Conservation (phyloP, 768 basidiomycete genomes). For the Strobilomyces confusus region DNA sequence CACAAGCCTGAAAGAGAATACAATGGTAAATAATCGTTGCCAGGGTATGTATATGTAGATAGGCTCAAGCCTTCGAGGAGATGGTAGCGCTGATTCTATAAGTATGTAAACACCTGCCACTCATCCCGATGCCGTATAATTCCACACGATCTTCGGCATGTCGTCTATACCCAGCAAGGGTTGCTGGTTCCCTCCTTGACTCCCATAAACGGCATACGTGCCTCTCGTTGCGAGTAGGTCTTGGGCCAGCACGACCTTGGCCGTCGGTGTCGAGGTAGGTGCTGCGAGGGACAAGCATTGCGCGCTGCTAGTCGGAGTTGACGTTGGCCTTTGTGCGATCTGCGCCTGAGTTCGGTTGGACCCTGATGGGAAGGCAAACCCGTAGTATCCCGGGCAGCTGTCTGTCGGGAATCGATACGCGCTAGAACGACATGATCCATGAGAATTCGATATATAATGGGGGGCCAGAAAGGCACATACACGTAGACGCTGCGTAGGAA, state of each 20-base stretch:
- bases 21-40: no score
- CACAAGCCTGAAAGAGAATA: no score
- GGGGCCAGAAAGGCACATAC: constrained; percentile 9
- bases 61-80: no score
- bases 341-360: constrained; percentile 26
- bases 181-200: constrained; percentile 1
- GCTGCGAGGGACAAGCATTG: constrained; percentile 23
- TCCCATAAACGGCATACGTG: constrained; percentile 16
- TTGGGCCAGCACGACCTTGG: constrained; percentile 14
- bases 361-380: constrained; percentile 29
- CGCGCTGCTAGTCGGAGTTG: constrained; percentile 25
- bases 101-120: no score
- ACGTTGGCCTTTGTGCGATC: constrained; percentile 25
- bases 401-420: constrained; percentile 32
- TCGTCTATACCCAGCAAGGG: constrained; percentile 13
- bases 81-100: background rate
- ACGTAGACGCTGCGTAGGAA: constrained; percentile 32
- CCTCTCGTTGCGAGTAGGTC: background rate
- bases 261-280: constrained; percentile 29
- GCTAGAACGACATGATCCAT: constrained; percentile 5
- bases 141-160: constrained; percentile 19
- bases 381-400: constrained; percentile 29
- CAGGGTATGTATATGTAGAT: no score
- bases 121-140: constrained; percentile 15
- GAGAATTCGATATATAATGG: background rate